Evolutionary conservation across 192 early-diverging fungal genomes (phyloP).

Genomic region (Entomortierella beljakovae): DNA sequence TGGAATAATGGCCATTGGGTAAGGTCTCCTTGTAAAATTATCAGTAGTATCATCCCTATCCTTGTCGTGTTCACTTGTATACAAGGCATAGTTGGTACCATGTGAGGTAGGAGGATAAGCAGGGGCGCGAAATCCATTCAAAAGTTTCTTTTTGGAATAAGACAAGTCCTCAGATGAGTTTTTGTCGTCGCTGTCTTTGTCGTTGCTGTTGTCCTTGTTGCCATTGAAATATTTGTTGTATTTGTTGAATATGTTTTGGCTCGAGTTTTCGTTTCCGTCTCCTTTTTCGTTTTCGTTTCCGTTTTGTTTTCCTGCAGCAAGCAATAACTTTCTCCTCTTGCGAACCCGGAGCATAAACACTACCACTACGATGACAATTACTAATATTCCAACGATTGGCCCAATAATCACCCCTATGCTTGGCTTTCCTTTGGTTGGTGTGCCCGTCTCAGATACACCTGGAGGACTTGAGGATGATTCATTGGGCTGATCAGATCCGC

Average conservation of each 20-base stretch:
- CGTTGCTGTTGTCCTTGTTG: background rate
- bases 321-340: background rate
- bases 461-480: background rate
- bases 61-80: no score
- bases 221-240: background rate
- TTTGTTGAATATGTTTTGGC: background rate
- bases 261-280: no score
- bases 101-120: no score
- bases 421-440: background rate
- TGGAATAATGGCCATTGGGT: no score
- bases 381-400: background rate
- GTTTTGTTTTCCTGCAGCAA: no score
- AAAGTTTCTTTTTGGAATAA: no score
- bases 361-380: background rate
- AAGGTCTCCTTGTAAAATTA: no score
- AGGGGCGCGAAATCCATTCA: no score
- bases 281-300: no score
- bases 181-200: background rate
- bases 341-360: background rate
- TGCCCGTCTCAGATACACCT: background rate
- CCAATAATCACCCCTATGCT: background rate
- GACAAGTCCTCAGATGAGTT: background rate
- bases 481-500: background rate
- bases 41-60: no score
- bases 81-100: no score